phyloP scores from a whole-genome alignment of 129 eudicot species.

The Arctium minus region DNA sequence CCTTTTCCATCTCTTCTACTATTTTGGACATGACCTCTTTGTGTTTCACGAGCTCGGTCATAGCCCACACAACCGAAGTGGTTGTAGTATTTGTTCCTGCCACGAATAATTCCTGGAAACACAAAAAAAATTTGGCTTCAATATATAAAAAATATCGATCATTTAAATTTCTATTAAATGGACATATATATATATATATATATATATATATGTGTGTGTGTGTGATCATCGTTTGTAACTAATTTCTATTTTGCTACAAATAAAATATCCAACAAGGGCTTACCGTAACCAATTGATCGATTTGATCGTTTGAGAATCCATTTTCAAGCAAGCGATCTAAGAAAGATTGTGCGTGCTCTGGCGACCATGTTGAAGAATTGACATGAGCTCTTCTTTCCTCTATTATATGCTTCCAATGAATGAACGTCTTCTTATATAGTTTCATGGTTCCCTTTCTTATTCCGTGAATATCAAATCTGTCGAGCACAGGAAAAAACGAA shows the following conservation, averaged over 20 bases:
- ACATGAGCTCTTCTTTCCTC: background rate
- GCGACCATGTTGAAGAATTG: background rate
- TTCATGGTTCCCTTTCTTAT: background rate
- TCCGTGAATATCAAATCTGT: conserved; percentile 3
- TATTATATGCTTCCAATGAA: background rate
- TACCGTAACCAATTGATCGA: background rate
- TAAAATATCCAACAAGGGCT: background rate
- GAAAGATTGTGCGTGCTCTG: background rate
- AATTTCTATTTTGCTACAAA: background rate
- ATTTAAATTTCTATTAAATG: background rate
- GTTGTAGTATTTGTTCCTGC: conserved; percentile 23
- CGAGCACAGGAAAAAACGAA: background rate
- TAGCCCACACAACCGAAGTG: conserved; percentile 15
- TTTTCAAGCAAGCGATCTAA: background rate
- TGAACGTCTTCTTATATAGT: background rate
- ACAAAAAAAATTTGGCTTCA: background rate
- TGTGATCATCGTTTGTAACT: background rate
- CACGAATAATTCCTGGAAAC: conserved; percentile 9
- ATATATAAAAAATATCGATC: background rate
- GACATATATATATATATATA: too few relatives aligned
- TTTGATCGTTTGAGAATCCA: background rate
- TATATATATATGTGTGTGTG: background rate
- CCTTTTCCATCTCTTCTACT: background rate
- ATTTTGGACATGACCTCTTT: conserved; percentile 7
- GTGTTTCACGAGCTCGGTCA: conserved; percentile 14